Evolutionary conservation across 2,329 filamentous ascomycete species (phyloP), one percentile per base, ranked within the genome.

Genomic region (Fusarium sp.): DNA sequence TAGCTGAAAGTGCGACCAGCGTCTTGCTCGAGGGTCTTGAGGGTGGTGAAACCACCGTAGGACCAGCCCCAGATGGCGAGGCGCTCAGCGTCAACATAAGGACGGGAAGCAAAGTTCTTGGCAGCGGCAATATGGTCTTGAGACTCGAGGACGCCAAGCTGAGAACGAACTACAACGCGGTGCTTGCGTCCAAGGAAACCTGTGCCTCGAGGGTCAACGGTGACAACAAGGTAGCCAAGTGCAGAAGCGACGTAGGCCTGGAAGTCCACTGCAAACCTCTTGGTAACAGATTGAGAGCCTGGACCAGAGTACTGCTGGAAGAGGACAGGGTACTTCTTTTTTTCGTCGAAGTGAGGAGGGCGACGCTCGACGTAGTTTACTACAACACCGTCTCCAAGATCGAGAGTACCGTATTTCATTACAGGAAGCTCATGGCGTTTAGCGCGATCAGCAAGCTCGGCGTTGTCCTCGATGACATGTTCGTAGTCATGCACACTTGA

Each of bases 1-100:
- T 99, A 99, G 69, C 90, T 90, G 83, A 97, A 99, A 0, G 94
- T 98, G 76, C 88, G 79, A 7, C 97, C 96, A 10, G 89, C 95
- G 77, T 99, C 96, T 65, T 89, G 87, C 83, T 99, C 96, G 13
- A 99, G 89, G 2, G 93, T 96, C 83, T 99, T 99, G 74, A 99
- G 86, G 8, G 96, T 93, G 84, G 92, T 92, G 83, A 97, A 99
- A 12, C 96, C 96, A 60, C 96, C 96, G 76, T 96, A 99, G 67
- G 93, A 97, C 96, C 96, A 99, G 47, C 96, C 96, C 96, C 96
- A 99, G 76, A 99, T 97, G 20, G 94, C 94, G 72, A 99, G 88
- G 56, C 92, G 89, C 8, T 88, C 85, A 28, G 87, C 83, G 77
- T 99, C 97, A 15, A 97, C 90, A 78, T 99, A 98, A 15, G 86